Evolutionary conservation across 352 stramenopile species (phyloP), one percentile per base, ranked within the genome.

Genomic region (Pythium scleroteichum): DNA sequence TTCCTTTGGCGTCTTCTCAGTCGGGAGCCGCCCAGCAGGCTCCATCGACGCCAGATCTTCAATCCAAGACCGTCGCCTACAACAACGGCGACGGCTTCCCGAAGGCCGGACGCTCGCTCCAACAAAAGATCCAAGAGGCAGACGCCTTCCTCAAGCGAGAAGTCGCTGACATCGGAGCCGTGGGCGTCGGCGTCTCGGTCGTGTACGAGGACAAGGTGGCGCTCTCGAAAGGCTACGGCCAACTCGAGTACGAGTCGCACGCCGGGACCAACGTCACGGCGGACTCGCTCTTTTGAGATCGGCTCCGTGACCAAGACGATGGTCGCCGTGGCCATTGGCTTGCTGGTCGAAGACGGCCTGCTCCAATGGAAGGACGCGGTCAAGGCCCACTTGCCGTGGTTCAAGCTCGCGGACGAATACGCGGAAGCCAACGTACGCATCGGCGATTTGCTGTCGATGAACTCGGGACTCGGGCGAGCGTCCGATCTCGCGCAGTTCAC

Each of bases 251-350:
- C 24, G 29, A 10, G n/a, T n/a, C n/a, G n/a, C n/a, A n/a, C n/a
- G n/a, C n/a, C n/a, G n/a, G n/a, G n/a, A n/a, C n/a, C n/a, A n/a
- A n/a, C n/a, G n/a, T n/a, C n/a, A n/a, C n/a, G n/a, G n/a, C 85
- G 78, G 84, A 88, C 61, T 83, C 78, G 12, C 1, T 72, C 75
- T 75, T 88, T 90, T 51, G 72, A 90, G 68, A 86, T 90, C 45
- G 78, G 80, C 12, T 90, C 80, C 1, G 68, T 90, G 22, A 75
- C 76, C 0, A 90, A 90, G 64, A 88, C 77, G 4, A 78, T 88
- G 29, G 71, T 90, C 33, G 70, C 72, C 17, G 20, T 76, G 0
- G 64, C n/a, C 3, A 67, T 76, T 23, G 68, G 55, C 14, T 17
- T 70, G 17, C 48, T 70, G 55, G 72, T 84, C 20, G 78, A 87